phyloP scores from a whole-genome alignment of 169 alveolate genomes.

The Eimeria falciformis region DNA sequence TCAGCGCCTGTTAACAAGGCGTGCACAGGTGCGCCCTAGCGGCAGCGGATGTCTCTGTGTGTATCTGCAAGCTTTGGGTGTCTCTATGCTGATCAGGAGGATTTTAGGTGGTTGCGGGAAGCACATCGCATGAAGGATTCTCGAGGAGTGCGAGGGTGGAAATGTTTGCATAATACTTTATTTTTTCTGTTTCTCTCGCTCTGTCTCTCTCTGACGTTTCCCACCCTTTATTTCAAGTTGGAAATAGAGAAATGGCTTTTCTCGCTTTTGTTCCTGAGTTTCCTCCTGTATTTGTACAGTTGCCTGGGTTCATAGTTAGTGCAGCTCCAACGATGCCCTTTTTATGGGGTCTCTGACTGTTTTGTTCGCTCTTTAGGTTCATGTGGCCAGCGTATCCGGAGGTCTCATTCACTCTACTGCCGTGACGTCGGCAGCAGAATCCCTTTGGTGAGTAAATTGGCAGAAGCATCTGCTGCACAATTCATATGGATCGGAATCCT shows the following conservation, averaged over 20 bases:
- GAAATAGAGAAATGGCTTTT: background rate
- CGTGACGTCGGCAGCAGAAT: conserved; percentile 36
- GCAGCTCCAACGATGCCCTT: background rate
- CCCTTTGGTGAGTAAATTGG: conserved; percentile 26
- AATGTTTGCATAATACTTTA: too few relatives aligned
- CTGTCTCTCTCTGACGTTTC: background rate
- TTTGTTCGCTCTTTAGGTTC: conserved; percentile 27
- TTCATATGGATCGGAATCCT: background rate
- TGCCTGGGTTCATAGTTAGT: background rate
- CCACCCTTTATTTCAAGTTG: background rate
- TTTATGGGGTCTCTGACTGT: background rate
- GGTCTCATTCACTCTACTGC: conserved; percentile 59
- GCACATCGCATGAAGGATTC: conserved; percentile 39
- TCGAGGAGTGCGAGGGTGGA: background rate
- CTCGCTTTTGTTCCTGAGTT: background rate
- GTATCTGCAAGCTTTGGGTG: background rate
- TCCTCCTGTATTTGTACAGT: background rate
- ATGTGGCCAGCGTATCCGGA: conserved; percentile 56
- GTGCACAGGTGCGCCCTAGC: too few relatives aligned
- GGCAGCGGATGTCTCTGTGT: too few relatives aligned
- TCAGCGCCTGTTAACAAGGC: too few relatives aligned
- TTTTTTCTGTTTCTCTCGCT: background rate
- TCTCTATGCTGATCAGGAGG: conserved; percentile 33
- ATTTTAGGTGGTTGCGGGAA: conserved; percentile 40
- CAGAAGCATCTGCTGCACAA: too few relatives aligned